Percentiles rank a stretch among this genome's conserved stretches.
Conservation (phyloP, 495 filamentous ascomycete species). For the Penicillium coprophilum region DNA sequence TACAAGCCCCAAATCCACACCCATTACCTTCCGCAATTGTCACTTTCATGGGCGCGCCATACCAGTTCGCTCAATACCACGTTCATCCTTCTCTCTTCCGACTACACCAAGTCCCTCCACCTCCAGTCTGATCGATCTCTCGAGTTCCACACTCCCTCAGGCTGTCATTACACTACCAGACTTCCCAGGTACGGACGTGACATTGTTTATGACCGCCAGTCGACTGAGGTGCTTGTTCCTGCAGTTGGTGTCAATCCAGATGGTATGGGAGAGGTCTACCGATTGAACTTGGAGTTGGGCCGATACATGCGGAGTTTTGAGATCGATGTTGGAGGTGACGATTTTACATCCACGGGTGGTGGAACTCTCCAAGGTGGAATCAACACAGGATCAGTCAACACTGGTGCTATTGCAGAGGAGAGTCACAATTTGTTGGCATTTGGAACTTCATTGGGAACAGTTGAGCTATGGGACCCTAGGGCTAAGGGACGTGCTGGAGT, state of each 20-base stretch:
- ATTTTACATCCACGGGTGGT: constrained; percentile 59
- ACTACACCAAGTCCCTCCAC: constrained; percentile 94
- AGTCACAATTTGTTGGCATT: constrained; percentile 92
- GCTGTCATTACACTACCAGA: constrained; percentile 82
- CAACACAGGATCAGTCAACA: constrained; percentile 80
- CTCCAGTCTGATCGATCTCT: constrained; percentile 87
- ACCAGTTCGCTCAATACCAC: constrained; percentile 92
- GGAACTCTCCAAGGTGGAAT: constrained; percentile 81
- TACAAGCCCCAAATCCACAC: constrained; percentile 98
- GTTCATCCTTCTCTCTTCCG: constrained; percentile 85
- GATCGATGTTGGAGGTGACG: constrained; percentile 83
- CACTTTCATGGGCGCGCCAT: constrained; percentile 88
- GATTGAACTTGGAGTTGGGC: constrained; percentile 86
- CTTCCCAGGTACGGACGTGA: constrained; percentile 92
- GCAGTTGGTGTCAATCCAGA: constrained; percentile 83
- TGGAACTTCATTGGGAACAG: constrained; percentile 91
- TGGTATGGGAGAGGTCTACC: constrained; percentile 85
- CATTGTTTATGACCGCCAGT: constrained; percentile 78
- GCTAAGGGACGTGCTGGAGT: constrained; percentile 78
- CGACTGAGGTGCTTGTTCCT: constrained; percentile 83
- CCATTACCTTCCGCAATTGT: constrained; percentile 89
- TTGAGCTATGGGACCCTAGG: constrained; percentile 93
- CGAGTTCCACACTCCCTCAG: constrained; percentile 90
- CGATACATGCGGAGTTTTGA: constrained; percentile 82
- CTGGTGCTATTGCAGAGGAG: constrained; percentile 81